These are phyloP conservation scores for Mycena vitilis DNA, from an alignment of 768 basidiomycete genomes.

Conservation along the genomic window DNA sequence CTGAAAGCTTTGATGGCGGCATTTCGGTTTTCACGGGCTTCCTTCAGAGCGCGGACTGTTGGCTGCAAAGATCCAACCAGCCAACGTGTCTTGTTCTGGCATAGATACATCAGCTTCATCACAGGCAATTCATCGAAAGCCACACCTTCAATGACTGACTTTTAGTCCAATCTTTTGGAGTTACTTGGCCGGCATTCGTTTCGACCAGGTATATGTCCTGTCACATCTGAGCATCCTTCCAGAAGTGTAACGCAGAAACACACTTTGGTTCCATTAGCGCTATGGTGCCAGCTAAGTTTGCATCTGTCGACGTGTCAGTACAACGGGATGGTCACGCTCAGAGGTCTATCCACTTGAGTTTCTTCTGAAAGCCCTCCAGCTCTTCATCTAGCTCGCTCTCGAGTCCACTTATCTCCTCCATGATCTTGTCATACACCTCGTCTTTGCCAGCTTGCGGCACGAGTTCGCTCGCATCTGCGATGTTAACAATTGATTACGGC, in stretches of 20 bases:
- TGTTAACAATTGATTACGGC: background rate
- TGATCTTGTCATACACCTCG: conserved; percentile 83
- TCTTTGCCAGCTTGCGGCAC: conserved; percentile 89
- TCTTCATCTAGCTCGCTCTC: conserved; percentile 80
- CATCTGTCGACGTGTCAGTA: conserved; percentile 58
- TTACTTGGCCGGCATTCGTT: conserved; percentile 65
- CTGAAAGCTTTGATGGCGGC: conserved; percentile 88
- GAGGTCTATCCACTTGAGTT: conserved; percentile 64
- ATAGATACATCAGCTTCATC: background rate
- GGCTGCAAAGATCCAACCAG: conserved; percentile 77
- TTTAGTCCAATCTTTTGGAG: conserved; percentile 88
- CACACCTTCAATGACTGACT: conserved; percentile 81
- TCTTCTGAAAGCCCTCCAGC: conserved; percentile 73
- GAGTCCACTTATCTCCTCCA: conserved; percentile 73
- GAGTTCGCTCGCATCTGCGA: conserved; percentile 73
- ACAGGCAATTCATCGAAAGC: background rate
- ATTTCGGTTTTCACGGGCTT: conserved; percentile 90
- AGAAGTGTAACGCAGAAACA: background rate
- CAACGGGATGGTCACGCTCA: conserved; percentile 36
- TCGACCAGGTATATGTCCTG: conserved; percentile 94
- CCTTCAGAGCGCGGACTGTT: conserved; percentile 86
- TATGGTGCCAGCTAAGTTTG: conserved; percentile 77
- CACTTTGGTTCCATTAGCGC: conserved; percentile 85
- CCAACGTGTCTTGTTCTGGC: conserved; percentile 80
- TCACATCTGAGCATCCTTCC: background rate